Evolutionary conservation across 768 basidiomycete species (phyloP).

Genomic region (Amanita fuliginea): DNA sequence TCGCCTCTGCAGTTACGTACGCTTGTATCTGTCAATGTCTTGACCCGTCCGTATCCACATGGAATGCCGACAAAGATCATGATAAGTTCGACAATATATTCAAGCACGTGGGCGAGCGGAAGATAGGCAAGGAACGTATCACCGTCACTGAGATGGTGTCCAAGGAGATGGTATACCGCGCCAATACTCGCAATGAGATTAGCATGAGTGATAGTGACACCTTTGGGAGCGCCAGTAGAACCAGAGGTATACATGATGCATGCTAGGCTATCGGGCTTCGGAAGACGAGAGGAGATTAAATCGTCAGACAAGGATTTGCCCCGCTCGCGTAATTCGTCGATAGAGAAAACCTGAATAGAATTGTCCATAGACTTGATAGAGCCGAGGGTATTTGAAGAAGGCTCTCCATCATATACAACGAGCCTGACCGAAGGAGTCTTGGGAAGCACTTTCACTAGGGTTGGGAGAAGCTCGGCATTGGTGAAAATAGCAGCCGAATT

Average conservation of each 20-base stretch:
- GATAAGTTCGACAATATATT: constrained; percentile 84
- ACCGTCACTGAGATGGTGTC: constrained; percentile 45
- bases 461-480: constrained; percentile 82
- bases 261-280: constrained; percentile 31
- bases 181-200: constrained; percentile 83
- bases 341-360: constrained; percentile 44
- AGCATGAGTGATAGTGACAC: constrained; percentile 78
- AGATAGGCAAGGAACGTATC: constrained; percentile 86
- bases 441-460: constrained; percentile 57
- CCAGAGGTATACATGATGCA: constrained; percentile 74
- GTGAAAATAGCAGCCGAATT: constrained; percentile 80
- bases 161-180: constrained; percentile 64
- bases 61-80: constrained; percentile 71
- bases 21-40: constrained; percentile 93
- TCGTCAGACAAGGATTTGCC: constrained; percentile 49
- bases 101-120: constrained; percentile 90
- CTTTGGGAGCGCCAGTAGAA: constrained; percentile 90
- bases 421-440: constrained; percentile 67
- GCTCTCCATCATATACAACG: constrained; percentile 80
- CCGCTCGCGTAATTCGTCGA: constrained; percentile 63
- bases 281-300: constrained; percentile 33
- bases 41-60: constrained; percentile 84
- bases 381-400: constrained; percentile 40
- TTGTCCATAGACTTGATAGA: constrained; percentile 45
- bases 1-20: constrained; percentile 84